Conservation (phyloP, 441 rosid species). For the Theobroma grandiflorum region DNA sequence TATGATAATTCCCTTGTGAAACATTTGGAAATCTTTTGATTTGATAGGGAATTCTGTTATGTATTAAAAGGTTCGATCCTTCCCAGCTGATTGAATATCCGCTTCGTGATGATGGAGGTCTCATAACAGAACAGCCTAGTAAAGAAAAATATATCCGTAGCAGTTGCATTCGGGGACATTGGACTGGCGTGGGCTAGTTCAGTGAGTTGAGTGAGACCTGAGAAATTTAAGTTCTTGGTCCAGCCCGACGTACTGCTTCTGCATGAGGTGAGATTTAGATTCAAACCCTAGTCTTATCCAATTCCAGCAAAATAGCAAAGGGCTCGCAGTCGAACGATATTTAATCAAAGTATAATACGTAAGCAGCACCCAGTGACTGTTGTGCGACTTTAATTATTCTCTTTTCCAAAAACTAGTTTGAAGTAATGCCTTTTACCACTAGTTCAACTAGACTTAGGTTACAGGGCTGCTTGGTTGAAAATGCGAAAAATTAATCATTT, state of each 20-base stretch:
- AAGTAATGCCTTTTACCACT: too few relatives aligned
- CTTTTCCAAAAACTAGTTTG: too few relatives aligned
- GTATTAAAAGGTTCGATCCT: background rate
- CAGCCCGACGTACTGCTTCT: background rate
- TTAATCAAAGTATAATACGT: too few relatives aligned
- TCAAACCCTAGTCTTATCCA: background rate
- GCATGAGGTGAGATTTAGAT: background rate
- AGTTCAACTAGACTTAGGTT: too few relatives aligned
- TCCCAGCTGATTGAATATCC: background rate
- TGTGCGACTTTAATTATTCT: too few relatives aligned
- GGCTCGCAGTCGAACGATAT: too few relatives aligned
- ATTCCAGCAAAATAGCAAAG: background rate
- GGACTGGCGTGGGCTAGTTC: too few relatives aligned
- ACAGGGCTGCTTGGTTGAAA: background rate
- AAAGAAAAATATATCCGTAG: background rate
- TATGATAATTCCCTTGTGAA: constrained; percentile 19
- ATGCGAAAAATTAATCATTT: background rate
- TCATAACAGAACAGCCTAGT: too few relatives aligned
- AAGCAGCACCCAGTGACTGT: too few relatives aligned
- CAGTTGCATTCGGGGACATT: background rate
- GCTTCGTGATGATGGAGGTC: background rate
- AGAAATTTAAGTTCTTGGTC: background rate
- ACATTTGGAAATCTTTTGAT: background rate
- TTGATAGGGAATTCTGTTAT: constrained; percentile 22
- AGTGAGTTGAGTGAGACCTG: background rate